Conservation (phyloP, 345 rosid species). For the Brassica carinata region DNA sequence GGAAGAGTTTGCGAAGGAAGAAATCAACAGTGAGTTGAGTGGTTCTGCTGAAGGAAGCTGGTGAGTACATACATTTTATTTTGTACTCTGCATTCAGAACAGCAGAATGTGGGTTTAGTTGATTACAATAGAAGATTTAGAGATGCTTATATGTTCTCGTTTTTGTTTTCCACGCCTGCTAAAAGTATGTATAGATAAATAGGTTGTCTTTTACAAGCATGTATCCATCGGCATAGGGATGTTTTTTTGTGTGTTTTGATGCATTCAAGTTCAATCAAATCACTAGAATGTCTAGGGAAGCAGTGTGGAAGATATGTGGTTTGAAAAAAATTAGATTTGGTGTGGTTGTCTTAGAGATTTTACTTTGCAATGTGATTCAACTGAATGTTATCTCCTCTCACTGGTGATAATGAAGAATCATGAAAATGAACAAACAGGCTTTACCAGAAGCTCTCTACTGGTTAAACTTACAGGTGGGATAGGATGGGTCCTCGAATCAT, state of each 20-base stretch:
- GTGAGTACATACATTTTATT: slow-evolving; percentile 45
- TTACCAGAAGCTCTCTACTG: slow-evolving; percentile 96
- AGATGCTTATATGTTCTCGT: background rate
- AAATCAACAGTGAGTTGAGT: slow-evolving; percentile 56
- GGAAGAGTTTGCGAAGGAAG: slow-evolving; percentile 90
- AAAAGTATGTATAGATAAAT: background rate
- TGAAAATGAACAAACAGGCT: slow-evolving; percentile 66
- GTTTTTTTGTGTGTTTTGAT: background rate
- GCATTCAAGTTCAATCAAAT: background rate
- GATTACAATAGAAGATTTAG: slow-evolving; percentile 11
- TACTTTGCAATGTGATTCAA: slow-evolving; percentile 11
- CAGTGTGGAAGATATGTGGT: background rate
- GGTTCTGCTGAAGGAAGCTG: slow-evolving; percentile 54
- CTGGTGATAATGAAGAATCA: slow-evolving; percentile 59
- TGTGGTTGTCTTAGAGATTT: background rate
- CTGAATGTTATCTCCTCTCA: slow-evolving; percentile 27
- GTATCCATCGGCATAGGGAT: background rate
- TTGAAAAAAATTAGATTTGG: background rate
- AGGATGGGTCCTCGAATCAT: slow-evolving; percentile 52
- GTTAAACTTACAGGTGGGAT: slow-evolving; percentile 95
- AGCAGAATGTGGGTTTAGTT: slow-evolving; percentile 7
- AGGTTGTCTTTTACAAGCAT: slow-evolving; percentile 5
- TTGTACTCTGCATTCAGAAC: background rate
- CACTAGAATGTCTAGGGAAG: slow-evolving; percentile 3
- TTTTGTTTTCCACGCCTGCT: slow-evolving; percentile 6